Base-by-base conservation (phyloP, 1,284 basidiomycete genomes). In the Ceratobasidium sp. region DNA sequence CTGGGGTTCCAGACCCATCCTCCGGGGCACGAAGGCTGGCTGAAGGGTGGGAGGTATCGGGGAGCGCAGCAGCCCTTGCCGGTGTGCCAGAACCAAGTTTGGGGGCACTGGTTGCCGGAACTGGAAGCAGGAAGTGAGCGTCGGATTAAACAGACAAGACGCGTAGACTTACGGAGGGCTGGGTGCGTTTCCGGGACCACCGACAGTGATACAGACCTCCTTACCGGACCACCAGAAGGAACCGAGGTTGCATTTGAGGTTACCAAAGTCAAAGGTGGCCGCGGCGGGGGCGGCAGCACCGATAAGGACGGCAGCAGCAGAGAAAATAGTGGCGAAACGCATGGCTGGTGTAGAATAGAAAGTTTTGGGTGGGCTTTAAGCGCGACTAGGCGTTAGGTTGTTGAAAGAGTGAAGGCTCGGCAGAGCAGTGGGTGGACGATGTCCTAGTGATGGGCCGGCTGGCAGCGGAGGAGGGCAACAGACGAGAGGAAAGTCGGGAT, bases 231-330 rank as follows among this genome's bases (percentile, higher is more conserved):
- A 67, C 21, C 55, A 43, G 23, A 50, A 67, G 4, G 28, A 14
- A n/a, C 64, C 64, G 41, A 55, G 52, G n/a, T 21, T 35, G 50
- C 64, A 67, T n/a, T 57, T 57, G 54, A 35, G 54, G 28, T 57
- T 26, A 38, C 35, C 8, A 67, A 67, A 43, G 38, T 43, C 49
- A 54, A 66, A 67, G 23, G 55, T 58, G 32, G 64, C 64, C 6
- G 23, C 52, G 21, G 64, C 64, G 14, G 64, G 64, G 23, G 64
- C 50, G n/a, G 64, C 64, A 67, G 38, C 38, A 18, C 35, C 50
- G 26, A 67, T 41, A 23, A 67, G 38, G 52, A 67, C 32, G 50
- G 64, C 50, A 21, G 50, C 64, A n/a, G 52, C 64, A 44, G 64
- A 67, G 21, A 41, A 26, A 28, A 67, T 4, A 47, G 64, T 55